Base-by-base conservation (phyloP, 2,329 filamentous ascomycete genomes). In the Cercospora beticola region DNA sequence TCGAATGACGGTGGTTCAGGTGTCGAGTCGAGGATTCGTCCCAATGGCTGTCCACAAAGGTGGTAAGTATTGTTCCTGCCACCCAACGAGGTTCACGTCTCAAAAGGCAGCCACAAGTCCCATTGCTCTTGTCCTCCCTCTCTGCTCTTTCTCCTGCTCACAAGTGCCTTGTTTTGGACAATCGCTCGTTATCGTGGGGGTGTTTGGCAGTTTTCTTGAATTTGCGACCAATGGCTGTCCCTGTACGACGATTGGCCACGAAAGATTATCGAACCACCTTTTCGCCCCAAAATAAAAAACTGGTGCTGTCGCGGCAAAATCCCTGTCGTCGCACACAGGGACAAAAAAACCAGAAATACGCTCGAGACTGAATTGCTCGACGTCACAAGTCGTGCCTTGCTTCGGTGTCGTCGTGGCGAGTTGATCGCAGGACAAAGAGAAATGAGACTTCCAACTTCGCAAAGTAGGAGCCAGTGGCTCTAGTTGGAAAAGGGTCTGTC, bases 51-150 rank as follows among this genome's bases (percentile, higher is more conserved):
- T n/a, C 36, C 36, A 43, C 49, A 16, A 31, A 14, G 33, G 58
- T 26, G 23, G 43, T 52, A 49, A 16, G 18, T 58, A 43, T 62
- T 43, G 54, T 65, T 57, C 31, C 9, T 68, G 28, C 23, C 33
- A 49, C 18, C 26, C 31, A 61, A 28, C 56, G 28, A n/a, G 40
- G 30, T 61, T 46, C 36, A n/a, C 10, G 43, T 61, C 9, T 54
- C 56, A 33, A 0, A 85, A 18, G n/a, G 43, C 60, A 52, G 60
- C 26, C 36, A 33, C 40, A 21, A 33, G 33, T 23, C 26, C 46
- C 46, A 64, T 64, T 36, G 49, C 60, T 33, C 60, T 49, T 33
- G 40, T 28, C 40, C 5, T 33, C 21, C 23, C 9, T 8, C 28
- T 9, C 60, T 62, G 28, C 23, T 52, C 31, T 46, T 46, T 49